phyloP scores from a whole-genome alignment of 2,329 filamentous ascomycete genomes.

The Hypomyces rosellus region DNA sequence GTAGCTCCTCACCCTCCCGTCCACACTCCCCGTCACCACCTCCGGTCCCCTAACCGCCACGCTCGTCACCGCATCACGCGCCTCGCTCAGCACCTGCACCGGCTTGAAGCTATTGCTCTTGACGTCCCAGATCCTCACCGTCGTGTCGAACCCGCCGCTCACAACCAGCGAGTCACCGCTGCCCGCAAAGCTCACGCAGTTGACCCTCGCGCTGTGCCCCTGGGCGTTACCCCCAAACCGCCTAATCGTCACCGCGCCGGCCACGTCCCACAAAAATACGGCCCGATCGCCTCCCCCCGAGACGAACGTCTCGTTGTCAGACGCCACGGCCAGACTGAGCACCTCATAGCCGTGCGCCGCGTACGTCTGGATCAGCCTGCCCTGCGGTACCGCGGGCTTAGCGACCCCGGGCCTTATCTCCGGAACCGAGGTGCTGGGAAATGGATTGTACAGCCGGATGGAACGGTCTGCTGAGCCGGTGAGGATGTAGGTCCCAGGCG shows the following conservation, averaged over 20 bases:
- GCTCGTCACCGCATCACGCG: conserved; percentile 59
- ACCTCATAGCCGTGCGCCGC: conserved; percentile 88
- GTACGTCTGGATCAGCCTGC: conserved; percentile 78
- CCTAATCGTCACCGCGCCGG: conserved; percentile 67
- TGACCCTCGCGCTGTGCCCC: conserved; percentile 68
- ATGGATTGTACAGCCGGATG: conserved; percentile 80
- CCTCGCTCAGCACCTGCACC: conserved; percentile 67
- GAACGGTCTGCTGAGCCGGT: conserved; percentile 80
- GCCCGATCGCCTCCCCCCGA: conserved; percentile 84
- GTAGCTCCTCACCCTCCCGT: conserved; percentile 75
- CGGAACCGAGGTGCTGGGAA: conserved; percentile 38
- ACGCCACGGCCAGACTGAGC: conserved; percentile 66
- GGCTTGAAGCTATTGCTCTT: conserved; percentile 51
- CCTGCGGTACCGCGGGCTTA: conserved; percentile 33
- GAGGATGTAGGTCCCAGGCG: conserved; percentile 70
- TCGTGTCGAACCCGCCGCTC: conserved; percentile 68
- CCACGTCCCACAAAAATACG: conserved; percentile 93
- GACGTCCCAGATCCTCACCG: conserved; percentile 69
- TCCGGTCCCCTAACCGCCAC: conserved; percentile 44
- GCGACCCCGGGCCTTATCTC: conserved; percentile 21
- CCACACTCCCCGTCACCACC: conserved; percentile 73
- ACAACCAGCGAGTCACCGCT: conserved; percentile 67
- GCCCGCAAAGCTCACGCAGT: conserved; percentile 73
- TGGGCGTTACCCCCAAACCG: conserved; percentile 58
- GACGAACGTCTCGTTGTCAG: conserved; percentile 77